These are phyloP conservation scores for Pestalotiopsis sp. DNA, from an alignment of 2,329 filamentous ascomycete genomes.

Conservation along the genomic window DNA sequence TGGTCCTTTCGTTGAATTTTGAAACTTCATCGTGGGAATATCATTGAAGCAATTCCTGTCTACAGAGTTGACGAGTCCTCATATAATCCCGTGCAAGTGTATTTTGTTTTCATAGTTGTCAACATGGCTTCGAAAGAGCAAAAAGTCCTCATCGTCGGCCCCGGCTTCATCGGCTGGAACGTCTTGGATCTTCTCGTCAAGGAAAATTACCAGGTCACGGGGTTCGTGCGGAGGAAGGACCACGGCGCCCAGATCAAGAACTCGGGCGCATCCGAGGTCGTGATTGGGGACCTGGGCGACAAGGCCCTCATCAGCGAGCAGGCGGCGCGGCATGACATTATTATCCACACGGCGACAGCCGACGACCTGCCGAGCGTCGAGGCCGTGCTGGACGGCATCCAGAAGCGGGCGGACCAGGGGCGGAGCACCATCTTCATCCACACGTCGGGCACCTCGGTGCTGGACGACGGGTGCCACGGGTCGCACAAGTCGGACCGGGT, in stretches of 20 bases:
- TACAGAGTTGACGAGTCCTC: too few relatives aligned
- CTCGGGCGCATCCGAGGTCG: constrained; percentile 34
- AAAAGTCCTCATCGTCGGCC: constrained; percentile 44
- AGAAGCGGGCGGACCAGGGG: constrained; percentile 35
- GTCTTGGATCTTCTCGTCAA: constrained; percentile 44
- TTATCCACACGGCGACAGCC: constrained; percentile 50
- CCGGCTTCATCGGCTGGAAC: constrained; percentile 49
- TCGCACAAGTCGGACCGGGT: constrained; percentile 37
- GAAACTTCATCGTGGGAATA: too few relatives aligned
- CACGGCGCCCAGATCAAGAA: constrained; percentile 36
- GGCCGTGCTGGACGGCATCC: constrained; percentile 45
- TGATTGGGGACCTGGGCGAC: constrained; percentile 44
- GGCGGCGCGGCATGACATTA: constrained; percentile 38
- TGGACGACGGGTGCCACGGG: constrained; percentile 38
- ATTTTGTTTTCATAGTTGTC: background rate
- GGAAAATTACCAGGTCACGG: constrained; percentile 43
- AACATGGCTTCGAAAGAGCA: constrained; percentile 10
- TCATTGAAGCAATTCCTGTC: too few relatives aligned
- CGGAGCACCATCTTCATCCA: constrained; percentile 49
- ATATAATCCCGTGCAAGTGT: background rate
- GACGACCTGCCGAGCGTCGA: constrained; percentile 47
- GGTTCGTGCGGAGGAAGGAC: constrained; percentile 39
- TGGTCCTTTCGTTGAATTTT: background rate
- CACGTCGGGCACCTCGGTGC: constrained; percentile 44
- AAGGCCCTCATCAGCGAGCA: constrained; percentile 38